Conservation (phyloP, 257 asterid species). For the Avicennia marina region DNA sequence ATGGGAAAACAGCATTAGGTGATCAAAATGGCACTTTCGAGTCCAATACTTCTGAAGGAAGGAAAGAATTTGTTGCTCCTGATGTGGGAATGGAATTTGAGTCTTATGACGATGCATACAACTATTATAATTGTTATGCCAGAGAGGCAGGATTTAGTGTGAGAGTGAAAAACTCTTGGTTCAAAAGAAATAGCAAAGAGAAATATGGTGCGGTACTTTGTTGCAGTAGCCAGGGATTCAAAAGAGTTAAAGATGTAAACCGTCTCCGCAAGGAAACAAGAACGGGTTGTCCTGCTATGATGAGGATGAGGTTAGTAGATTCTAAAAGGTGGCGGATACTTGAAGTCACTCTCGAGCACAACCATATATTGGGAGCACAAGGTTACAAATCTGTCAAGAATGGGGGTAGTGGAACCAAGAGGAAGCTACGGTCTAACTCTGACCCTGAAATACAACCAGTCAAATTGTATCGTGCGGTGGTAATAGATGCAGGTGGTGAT, state of each 20-base stretch:
- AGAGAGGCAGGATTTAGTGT: constrained; percentile 67
- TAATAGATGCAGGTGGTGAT: constrained; percentile 39
- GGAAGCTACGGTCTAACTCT: constrained; percentile 33
- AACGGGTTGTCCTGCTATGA: constrained; percentile 84
- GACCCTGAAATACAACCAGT: constrained; percentile 48
- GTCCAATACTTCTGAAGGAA: constrained; percentile 14
- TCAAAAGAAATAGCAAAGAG: constrained; percentile 79
- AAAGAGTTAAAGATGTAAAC: constrained; percentile 69
- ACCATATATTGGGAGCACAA: constrained; percentile 61
- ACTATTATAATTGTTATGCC: constrained; percentile 71
- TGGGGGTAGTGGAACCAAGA: constrained; percentile 46
- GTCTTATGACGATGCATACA: constrained; percentile 78
- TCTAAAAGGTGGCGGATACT: constrained; percentile 77
- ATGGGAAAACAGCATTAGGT: constrained; percentile 9
- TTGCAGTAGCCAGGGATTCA: constrained; percentile 88
- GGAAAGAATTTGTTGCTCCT: constrained; percentile 59
- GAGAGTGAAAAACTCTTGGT: constrained; percentile 86
- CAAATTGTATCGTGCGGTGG: constrained; percentile 59
- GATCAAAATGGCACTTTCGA: constrained; percentile 24
- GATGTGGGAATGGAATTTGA: constrained; percentile 77
- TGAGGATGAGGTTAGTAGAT: constrained; percentile 62
- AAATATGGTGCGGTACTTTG: constrained; percentile 88
- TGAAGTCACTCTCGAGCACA: constrained; percentile 71
- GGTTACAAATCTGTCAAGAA: constrained; percentile 45
- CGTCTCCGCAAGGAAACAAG: constrained; percentile 71